Evolutionary conservation across 345 rosid genomes (phyloP), one percentile per base, ranked within the genome.

Genomic region (Viola odorata): DNA sequence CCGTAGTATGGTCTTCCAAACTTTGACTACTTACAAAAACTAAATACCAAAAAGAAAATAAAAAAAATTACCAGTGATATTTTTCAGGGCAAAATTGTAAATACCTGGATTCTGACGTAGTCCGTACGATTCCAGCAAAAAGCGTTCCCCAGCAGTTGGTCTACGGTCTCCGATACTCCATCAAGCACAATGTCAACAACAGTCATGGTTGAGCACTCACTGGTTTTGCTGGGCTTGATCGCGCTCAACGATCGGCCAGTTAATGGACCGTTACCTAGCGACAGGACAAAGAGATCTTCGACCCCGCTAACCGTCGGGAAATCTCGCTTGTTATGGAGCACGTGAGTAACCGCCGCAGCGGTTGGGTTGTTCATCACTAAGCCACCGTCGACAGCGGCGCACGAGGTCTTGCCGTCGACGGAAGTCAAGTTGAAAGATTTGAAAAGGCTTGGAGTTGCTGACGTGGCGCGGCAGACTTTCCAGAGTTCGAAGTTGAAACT

Each of bases 291-390:
- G 64, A 94, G 81, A 76, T 90, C 99, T 68, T 94, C 96, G 7
- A 94, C 91, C 77, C 96, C 67, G 71, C 80, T 87, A 37, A 81
- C 95, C 0, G 81, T 66, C 12, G 99, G 99, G 69, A 94, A 94
- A 63, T 88, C 99, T 14, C 87, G 78, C 75, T 90, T 94, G 89
- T 94, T 94, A 71, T 94, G 99, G 51, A 94, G 84, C 56, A 89
- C 99, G 72, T 94, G 99, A 13, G 97, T 94, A 32, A 88, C 87
- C 45, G 95, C 97, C 0, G 96, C 96, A 3, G 95, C 89, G 3
- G 96, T 72, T n/a, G 99, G 99, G 51, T 94, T 94, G 81, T 94
- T 94, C 99, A 94, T 94, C 66, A 87, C 97, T 23, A 94, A 62
- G 4, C 99, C 96, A 8, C 99, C 99, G 72, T 89, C 99, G 3